Evolutionary conservation across 129 eudicot genomes (phyloP), one percentile per base, ranked within the genome.

Genomic region (Helianthus tuberosus): DNA sequence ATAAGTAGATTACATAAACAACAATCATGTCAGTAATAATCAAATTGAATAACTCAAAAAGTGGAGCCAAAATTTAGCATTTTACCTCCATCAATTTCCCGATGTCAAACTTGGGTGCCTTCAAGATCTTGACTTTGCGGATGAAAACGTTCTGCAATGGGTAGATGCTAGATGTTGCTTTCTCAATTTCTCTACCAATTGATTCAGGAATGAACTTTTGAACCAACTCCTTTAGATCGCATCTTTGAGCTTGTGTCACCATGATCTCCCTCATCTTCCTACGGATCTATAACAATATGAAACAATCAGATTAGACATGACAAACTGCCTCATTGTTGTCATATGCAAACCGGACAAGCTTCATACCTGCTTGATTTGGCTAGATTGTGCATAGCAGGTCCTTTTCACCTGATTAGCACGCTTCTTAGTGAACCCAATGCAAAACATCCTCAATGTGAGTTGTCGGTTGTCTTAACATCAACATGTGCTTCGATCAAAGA

Each of bases 91-190:
- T 90, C 73, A 90, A 76, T 71, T 81, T 90, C 8, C 96, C 87
- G 29, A 90, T 83, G 69, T 90, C 96, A 68, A 90, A 90, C 73
- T 90, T 90, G 73, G 96, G 96, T 35, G 93, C 90, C 72, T 90
- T 90, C 86, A 90, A 80, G 53, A 90, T 87, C 80, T 90, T 90
- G n/a, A 87, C 93, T 75, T 87, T 90, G 68, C 96, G 82, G 53
- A 90, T 87, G 71, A 69, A 90, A 9, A 90, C 96, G 35, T 90
- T 90, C 78, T 87, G 96, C 52, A 90, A 80, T 7, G 96, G 96
- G 52, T 87, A 90, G 55, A 90, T 90, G 84, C 96, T 83, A n/a
- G n/a, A n/a, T n/a, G n/a, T n/a, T n/a, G n/a, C n/a, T n/a, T n/a
- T n/a, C n/a, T n/a, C n/a, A n/a, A n/a, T n/a, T n/a, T n/a, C n/a